Evolutionary conservation across 495 filamentous ascomycete species (phyloP).

Genomic region (Penicillium paradoxum): DNA sequence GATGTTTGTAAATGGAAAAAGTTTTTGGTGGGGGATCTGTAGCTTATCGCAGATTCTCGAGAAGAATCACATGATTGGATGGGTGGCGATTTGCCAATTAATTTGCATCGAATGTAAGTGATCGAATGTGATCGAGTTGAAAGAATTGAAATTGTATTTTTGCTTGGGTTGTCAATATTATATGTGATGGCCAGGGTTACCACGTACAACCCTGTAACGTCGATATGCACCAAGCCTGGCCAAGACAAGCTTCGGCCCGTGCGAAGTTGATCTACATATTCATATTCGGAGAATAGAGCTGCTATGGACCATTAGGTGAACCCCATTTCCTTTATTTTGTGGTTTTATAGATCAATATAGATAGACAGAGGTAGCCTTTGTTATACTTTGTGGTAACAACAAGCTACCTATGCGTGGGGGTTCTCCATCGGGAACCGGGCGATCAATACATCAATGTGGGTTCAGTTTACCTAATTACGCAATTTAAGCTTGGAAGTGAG

Average conservation of each 20-base stretch:
- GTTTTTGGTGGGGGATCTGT: constrained; percentile 4
- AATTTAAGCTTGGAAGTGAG: neutral
- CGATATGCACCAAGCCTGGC: neutral
- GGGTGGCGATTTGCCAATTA: neutral
- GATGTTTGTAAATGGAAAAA: neutral
- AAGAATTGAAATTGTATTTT: too few species aligned
- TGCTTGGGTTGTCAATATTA: too few species aligned
- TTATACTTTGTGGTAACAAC: too few species aligned
- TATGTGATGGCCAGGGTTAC: neutral
- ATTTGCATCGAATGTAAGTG: neutral
- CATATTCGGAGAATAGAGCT: neutral
- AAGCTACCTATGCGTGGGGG: neutral
- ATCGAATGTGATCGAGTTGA: neutral
- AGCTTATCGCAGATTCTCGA: constrained; percentile 1
- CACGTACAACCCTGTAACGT: neutral
- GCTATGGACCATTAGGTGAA: neutral
- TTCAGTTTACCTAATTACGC: neutral
- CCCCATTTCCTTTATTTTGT: neutral
- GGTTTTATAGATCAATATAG: too few species aligned
- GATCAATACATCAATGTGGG: neutral
- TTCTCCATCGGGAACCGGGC: neutral
- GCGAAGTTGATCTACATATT: neutral
- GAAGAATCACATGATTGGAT: constrained; percentile 4
- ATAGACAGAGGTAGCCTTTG: too few species aligned
- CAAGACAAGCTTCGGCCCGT: constrained; percentile 6